Evolutionary conservation across 139 green algal species (phyloP).

Genomic region (Monoraphidium neglectum): DNA sequence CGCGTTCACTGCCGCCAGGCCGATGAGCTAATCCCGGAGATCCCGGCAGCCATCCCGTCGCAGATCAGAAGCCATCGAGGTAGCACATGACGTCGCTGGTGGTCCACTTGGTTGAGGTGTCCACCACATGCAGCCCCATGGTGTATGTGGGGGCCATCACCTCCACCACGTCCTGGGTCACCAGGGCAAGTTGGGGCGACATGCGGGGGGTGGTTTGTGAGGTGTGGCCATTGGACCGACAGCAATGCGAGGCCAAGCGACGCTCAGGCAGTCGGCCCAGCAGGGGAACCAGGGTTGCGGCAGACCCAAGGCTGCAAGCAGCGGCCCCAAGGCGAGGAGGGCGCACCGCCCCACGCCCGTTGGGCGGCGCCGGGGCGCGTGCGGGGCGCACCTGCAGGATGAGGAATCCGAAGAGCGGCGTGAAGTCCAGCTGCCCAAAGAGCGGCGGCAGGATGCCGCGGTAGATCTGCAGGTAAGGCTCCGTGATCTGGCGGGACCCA

Average conservation of each 20-base stretch:
- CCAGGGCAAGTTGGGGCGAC: too few relatives aligned
- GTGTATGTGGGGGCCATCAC: conserved; percentile 67
- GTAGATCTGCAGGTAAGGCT: conserved; percentile 98
- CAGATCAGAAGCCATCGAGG: conserved; percentile 50
- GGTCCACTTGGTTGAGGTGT: conserved; percentile 60
- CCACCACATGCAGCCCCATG: conserved; percentile 53
- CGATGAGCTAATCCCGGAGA: too few relatives aligned
- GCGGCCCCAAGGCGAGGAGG: too few relatives aligned
- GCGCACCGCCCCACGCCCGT: neutral
- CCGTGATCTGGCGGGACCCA: conserved; percentile 78
- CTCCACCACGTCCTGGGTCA: conserved; percentile 67
- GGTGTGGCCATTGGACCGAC: neutral
- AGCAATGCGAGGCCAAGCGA: neutral
- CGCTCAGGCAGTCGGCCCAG: neutral
- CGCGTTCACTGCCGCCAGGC: too few relatives aligned
- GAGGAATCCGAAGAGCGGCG: conserved; percentile 95
- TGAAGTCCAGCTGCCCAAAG: conserved; percentile 96
- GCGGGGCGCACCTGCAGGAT: conserved; percentile 79
- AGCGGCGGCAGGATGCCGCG: conserved; percentile 91
- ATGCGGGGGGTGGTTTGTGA: too few relatives aligned
- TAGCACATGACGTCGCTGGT: conserved; percentile 70
- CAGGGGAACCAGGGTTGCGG: neutral
- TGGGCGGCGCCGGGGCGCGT: too few relatives aligned
- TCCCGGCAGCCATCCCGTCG: too few relatives aligned
- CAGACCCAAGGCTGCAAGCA: neutral